phyloP scores from a whole-genome alignment of 1,284 basidiomycete species.

The Ceratobasidium sp. region DNA sequence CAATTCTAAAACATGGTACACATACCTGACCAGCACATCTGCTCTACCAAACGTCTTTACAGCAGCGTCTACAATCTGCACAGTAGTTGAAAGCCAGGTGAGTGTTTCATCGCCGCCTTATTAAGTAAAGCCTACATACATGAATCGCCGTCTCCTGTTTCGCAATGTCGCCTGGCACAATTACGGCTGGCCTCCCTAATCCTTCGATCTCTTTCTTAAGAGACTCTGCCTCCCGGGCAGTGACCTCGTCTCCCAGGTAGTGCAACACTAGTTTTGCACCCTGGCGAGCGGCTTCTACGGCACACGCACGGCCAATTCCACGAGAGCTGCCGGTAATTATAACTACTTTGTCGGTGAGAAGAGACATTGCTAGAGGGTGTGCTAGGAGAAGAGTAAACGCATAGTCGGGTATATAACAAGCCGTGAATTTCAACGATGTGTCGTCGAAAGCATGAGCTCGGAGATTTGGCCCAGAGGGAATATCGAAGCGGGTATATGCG shows the following conservation, averaged over 20 bases:
- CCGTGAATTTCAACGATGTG: background rate
- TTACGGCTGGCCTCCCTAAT: conserved; percentile 55
- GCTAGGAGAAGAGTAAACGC: conserved; percentile 44
- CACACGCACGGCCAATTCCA: conserved; percentile 83
- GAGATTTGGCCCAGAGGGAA: conserved; percentile 32
- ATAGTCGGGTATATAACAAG: background rate
- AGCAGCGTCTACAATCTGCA: conserved; percentile 69
- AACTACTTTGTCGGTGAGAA: conserved; percentile 71
- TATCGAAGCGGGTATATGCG: conserved; percentile 31
- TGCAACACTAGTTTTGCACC: conserved; percentile 78
- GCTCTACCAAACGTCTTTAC: conserved; percentile 71
- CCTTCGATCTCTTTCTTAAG: conserved; percentile 62
- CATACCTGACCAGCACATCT: conserved; percentile 63
- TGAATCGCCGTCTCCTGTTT: conserved; percentile 68
- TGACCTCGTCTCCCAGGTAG: conserved; percentile 71
- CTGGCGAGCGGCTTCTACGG: conserved; percentile 70
- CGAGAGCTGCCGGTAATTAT: conserved; percentile 81
- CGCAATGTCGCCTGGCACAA: conserved; percentile 75
- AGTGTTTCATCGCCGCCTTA: conserved; percentile 9
- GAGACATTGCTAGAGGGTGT: conserved; percentile 45
- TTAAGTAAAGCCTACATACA: conserved; percentile 53
- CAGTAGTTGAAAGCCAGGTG: background rate
- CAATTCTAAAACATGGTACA: conserved; percentile 51
- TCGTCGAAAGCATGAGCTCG: conserved; percentile 18
- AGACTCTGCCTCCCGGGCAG: conserved; percentile 62